Conservation (phyloP, 2,329 filamentous ascomycete genomes). For the Neoarthrinium moseri region DNA sequence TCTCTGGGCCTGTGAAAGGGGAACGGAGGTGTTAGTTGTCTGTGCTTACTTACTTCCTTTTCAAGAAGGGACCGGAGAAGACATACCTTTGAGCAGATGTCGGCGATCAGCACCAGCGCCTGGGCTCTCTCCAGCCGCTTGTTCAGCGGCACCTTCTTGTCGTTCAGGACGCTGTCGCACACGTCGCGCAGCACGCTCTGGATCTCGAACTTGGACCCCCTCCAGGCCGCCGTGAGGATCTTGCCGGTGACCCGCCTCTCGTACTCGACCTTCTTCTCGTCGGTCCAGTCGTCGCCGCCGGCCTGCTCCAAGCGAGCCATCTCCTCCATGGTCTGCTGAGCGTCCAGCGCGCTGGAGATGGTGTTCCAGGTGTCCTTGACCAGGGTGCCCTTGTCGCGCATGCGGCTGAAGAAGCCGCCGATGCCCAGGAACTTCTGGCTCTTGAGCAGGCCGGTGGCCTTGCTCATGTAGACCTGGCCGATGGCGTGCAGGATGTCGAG, state of each 20-base stretch:
- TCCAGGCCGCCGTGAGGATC: conserved; percentile 95
- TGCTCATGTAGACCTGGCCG: conserved; percentile 84
- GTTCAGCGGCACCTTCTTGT: conserved; percentile 72
- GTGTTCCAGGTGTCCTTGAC: conserved; percentile 99
- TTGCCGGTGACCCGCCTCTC: conserved; percentile 96
- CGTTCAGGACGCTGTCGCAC: conserved; percentile 82
- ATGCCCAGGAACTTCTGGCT: conserved; percentile 97
- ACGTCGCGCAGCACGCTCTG: conserved; percentile 94
- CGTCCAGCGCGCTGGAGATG: conserved; percentile 92
- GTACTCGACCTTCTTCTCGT: conserved; percentile 94
- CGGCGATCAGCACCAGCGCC: conserved; percentile 82
- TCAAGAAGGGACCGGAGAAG: conserved; percentile 10
- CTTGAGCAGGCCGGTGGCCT: conserved; percentile 84
- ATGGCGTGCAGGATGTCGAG: conserved; percentile 95
- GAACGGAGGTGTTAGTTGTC: background rate
- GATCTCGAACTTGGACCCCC: conserved; percentile 96
- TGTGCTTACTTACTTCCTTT: conserved; percentile 17
- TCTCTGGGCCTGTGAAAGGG: conserved; percentile 66
- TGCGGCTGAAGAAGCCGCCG: conserved; percentile 86
- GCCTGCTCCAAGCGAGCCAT: conserved; percentile 96
- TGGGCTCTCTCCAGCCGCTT: conserved; percentile 92
- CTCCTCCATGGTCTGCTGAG: conserved; percentile 97
- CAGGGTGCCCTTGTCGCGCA: conserved; percentile 95
- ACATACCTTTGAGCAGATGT: conserved; percentile 80
- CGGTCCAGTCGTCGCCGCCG: conserved; percentile 96